Conservation (phyloP, 208 protist species). For the Vickermania ingenoplastis region DNA sequence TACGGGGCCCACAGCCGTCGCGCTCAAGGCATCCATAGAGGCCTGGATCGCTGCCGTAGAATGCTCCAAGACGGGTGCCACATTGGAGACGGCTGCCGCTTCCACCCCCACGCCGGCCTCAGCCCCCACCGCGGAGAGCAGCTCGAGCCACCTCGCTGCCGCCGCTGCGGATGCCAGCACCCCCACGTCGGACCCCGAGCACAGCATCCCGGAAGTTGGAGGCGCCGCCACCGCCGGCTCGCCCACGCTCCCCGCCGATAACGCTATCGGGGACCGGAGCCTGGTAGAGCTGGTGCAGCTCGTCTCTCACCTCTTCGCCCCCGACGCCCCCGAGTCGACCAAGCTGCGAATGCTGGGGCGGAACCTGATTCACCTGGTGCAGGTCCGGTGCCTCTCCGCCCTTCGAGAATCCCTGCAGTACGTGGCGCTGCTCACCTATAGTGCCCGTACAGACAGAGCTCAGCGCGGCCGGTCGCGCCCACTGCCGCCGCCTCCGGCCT, state of each 20-base stretch:
- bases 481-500: background rate
- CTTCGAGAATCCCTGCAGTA: constrained; percentile 53
- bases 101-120: background rate
- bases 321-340: constrained; percentile 40
- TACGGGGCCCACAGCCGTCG: constrained; percentile 25
- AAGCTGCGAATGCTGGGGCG: constrained; percentile 54
- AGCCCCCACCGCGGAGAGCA: no score
- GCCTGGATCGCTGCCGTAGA: background rate
- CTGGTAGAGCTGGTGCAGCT: constrained; percentile 53
- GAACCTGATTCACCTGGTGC: constrained; percentile 41
- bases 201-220: background rate
- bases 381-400: constrained; percentile 67
- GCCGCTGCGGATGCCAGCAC: background rate
- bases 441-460: background rate
- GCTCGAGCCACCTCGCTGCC: no score
- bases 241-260: constrained; percentile 3
- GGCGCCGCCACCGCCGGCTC: background rate
- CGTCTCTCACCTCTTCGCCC: constrained; percentile 39
- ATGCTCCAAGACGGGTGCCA: background rate
- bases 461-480: background rate
- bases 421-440: constrained; percentile 45
- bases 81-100: background rate
- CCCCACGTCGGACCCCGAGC: background rate
- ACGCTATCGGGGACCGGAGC: constrained; percentile 19
- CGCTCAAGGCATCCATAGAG: background rate